Percentiles rank a stretch among this genome's conserved stretches.
Conservation (phyloP, 2,329 filamentous ascomycete species). For the Fusarium protoensiforme region DNA sequence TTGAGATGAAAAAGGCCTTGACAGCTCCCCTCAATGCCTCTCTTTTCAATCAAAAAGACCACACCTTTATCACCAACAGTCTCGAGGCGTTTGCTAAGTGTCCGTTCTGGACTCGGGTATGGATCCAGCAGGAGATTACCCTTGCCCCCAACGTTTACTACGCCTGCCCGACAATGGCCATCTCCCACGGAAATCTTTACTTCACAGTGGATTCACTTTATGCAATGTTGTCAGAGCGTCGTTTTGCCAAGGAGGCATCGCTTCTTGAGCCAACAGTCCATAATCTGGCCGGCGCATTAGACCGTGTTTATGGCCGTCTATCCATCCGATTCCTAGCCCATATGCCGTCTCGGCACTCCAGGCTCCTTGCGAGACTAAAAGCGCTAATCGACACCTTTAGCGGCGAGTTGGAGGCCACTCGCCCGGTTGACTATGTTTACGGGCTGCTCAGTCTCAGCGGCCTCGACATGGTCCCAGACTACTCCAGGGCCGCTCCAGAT, state of each 20-base stretch:
- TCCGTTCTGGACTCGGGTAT: background rate
- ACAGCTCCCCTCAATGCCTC: background rate
- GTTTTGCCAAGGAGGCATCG: too few species aligned
- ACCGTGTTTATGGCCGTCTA: background rate
- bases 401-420: background rate
- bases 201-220: background rate
- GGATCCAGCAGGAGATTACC: background rate
- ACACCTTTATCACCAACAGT: background rate
- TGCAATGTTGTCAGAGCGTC: fast-evolving
- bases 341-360: background rate
- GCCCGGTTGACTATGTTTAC: background rate
- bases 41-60: background rate
- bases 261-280: background rate
- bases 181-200: background rate
- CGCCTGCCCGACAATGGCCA: background rate
- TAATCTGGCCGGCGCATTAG: background rate
- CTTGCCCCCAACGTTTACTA: background rate
- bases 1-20: background rate
- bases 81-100: background rate
- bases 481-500: background rate
- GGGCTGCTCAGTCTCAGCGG: background rate
- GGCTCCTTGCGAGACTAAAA: too few species aligned
- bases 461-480: background rate
- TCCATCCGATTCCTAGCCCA: background rate
- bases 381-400: background rate